These are phyloP conservation scores for Botryotinia globosa DNA, from an alignment of 2,329 filamentous ascomycete genomes.

Conservation along the genomic window DNA sequence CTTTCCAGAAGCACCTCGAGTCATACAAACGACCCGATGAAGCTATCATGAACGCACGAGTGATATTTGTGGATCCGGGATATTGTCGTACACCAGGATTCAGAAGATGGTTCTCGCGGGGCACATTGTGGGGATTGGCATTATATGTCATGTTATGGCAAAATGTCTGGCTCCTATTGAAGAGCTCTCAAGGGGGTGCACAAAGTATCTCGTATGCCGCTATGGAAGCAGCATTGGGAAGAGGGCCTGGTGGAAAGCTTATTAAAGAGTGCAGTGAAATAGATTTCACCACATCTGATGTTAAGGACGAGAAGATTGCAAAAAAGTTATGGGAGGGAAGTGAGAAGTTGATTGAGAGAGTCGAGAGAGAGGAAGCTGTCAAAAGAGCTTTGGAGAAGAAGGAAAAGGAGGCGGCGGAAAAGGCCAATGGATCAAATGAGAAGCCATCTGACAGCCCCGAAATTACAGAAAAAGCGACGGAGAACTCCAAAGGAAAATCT, in stretches of 20 bases:
- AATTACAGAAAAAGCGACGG: constrained; percentile 39
- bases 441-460: constrained; percentile 36
- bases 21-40: constrained; percentile 81
- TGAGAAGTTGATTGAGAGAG: constrained; percentile 75
- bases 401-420: constrained; percentile 40
- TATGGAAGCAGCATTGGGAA: constrained; percentile 73
- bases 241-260: constrained; percentile 64
- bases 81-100: constrained; percentile 82
- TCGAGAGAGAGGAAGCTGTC: constrained; percentile 75
- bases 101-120: constrained; percentile 80
- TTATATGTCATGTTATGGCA: constrained; percentile 77
- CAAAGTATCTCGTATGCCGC: constrained; percentile 83
- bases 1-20: constrained; percentile 90
- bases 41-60: constrained; percentile 75
- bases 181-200: constrained; percentile 77
- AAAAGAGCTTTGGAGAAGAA: constrained; percentile 43
- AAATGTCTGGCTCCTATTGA: constrained; percentile 82
- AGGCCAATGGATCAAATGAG: constrained; percentile 29
- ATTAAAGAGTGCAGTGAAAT: constrained; percentile 88
- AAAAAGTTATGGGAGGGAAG: constrained; percentile 89
- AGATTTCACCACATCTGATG: constrained; percentile 67
- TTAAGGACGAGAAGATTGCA: constrained; percentile 74
- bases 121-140: constrained; percentile 74
- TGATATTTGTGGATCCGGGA: constrained; percentile 86
- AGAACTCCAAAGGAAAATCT: constrained; percentile 34